Evolutionary conservation across 306 rosid genomes (phyloP).

Genomic region (Ormosia emarginata): DNA sequence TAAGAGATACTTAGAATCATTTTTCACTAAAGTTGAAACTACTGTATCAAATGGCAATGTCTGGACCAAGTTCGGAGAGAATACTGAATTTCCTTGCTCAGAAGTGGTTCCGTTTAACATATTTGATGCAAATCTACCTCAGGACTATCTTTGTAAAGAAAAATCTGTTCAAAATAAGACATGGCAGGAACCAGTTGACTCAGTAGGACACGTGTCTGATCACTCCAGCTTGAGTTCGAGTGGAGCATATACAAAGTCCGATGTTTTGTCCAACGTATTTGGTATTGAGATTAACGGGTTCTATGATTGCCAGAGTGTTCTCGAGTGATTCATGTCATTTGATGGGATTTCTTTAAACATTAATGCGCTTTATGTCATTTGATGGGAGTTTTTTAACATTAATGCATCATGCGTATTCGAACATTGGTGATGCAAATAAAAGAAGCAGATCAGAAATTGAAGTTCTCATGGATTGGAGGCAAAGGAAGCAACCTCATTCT

Average conservation of each 20-base stretch:
- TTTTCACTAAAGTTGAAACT: slow-evolving; percentile 56
- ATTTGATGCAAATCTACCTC: slow-evolving; percentile 46
- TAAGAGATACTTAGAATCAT: slow-evolving; percentile 67
- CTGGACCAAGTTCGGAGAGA: slow-evolving; percentile 66
- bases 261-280: slow-evolving; percentile 47
- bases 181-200: slow-evolving; percentile 37
- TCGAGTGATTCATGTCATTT: slow-evolving; percentile 64
- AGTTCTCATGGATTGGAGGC: too few relatives aligned
- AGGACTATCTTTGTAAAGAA: slow-evolving; percentile 33
- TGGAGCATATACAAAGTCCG: slow-evolving; percentile 30
- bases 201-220: slow-evolving; percentile 26
- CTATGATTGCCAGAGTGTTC: slow-evolving; percentile 68
- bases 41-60: slow-evolving; percentile 44
- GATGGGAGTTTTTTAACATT: too few relatives aligned
- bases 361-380: background rate
- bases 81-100: slow-evolving; percentile 59
- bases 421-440: slow-evolving; percentile 40
- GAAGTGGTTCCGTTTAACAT: slow-evolving; percentile 74
- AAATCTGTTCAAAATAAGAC: slow-evolving; percentile 33
- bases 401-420: slow-evolving; percentile 27
- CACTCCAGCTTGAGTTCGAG: slow-evolving; percentile 27
- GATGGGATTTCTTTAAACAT: slow-evolving; percentile 61
- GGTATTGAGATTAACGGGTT: slow-evolving; percentile 54
- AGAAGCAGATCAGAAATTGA: slow-evolving; percentile 30
- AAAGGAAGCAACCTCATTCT: background rate